Base-by-base conservation (phyloP, 257 asterid genomes). In the Verbascum thapsus region DNA sequence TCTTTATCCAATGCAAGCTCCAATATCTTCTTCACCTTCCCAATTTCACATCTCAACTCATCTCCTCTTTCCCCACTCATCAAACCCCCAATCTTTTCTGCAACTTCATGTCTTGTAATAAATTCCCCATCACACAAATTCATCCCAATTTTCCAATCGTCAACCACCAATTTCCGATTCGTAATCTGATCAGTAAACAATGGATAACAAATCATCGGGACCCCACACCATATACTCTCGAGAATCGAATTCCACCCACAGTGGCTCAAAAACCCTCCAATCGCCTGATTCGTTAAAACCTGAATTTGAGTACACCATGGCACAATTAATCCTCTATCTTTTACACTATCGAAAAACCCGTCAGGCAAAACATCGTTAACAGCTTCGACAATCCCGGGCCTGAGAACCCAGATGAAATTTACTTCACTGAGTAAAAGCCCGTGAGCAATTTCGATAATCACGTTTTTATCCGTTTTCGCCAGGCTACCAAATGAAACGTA, bases 221-320 rank as follows among this genome's bases (percentile, higher is more conserved):
- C 78, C 0, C 85, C 75, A 26, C 75, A 75, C 87, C 88, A 87
- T 2, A 76, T 49, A 7, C 97, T 83, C 42, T 87, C 94, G 53
- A 85, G 18, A 0, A 75, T 49, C 16, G 94, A 90, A 40, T 85
- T 90, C 94, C 97, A 90, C 7, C 97, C 95, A 26, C 95, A 87
- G 4, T 90, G 97, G 0, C 85, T 87, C 48, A 90, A 35, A 15
- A 90, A 90, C 0, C 88, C 91, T 1, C 95, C 95, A 1, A 83
- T 41, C 0, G 84, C 85, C 2, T 76, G 81, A 32, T 80, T 71
- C 1, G 69, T 19, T 2, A 89, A 64, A 43, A 84, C 91, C 54
- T 51, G 68, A 22, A 45, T 73, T 55, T 86, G 95, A 30, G 40
- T 52, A 60, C 97, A 89, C 95, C 97, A 86, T 0, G 86, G 82